Base-by-base conservation (phyloP, 75 land plant genomes). In the Pinus albicaulis region DNA sequence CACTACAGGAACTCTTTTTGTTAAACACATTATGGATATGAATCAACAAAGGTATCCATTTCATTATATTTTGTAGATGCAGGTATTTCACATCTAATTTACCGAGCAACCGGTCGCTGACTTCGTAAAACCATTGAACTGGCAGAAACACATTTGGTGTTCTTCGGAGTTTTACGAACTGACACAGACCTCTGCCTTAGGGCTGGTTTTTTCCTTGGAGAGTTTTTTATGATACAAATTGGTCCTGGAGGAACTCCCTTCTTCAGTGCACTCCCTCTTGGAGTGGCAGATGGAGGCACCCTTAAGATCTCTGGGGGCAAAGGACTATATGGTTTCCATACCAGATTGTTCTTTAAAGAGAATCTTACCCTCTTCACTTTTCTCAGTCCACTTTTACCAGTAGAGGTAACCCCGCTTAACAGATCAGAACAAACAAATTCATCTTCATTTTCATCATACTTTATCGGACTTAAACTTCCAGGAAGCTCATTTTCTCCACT, bases 181-280 rank as follows among this genome's bases (percentile, higher is more conserved):
- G 57, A 20, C 15, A 2, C 74, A 25, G 57, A 48, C 26, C 52
- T 55, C 7, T 72, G 52, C 12, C 53, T n/a, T 44, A 55, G 56
- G 57, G 7, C 5, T 25, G 57, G 28, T 72, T 72, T 72, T 72
- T 72, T 24, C 61, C 57, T 52, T 55, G 74, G 74, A 72, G 74
- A 53, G 23, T 72, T 72, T 25, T 72, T 72, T 28, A 72, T 72
- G 28, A 55, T 72, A 72, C 57, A 72, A 34, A 86, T 80, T 22
- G 88, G 88, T 24, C 88, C 88, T 44, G 88, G 82, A 14, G 77
- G 74, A 25, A 86, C 79, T 6, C 88, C 88, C 66, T 80, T 80
- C 74, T 86, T 86, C 74, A 86, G 31, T 11, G 88, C 88, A 74
- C 88, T 86, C 3, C 87, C 87, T 76, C 85, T 80, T 55, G 88